Conservation (phyloP, 495 filamentous ascomycete genomes). For the Antarctomyces pellizariae region DNA sequence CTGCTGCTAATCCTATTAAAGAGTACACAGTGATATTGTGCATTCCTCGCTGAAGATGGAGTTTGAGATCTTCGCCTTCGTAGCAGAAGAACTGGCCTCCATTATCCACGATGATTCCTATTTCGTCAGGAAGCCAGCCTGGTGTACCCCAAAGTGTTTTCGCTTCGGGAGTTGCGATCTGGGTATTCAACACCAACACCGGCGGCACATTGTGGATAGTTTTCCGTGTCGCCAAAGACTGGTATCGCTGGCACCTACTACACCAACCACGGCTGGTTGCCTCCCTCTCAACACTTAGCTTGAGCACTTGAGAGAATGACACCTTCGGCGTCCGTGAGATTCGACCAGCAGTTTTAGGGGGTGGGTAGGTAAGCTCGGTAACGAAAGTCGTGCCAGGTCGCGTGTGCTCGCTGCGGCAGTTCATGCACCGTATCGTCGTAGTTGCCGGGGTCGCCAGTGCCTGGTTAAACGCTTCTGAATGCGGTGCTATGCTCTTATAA, state of each 20-base stretch:
- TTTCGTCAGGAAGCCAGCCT: conserved; percentile 77
- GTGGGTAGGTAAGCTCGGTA: conserved; percentile 61
- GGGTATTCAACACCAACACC: conserved; percentile 67
- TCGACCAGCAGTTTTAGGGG: conserved; percentile 19
- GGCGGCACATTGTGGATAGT: conserved; percentile 56
- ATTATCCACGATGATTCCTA: conserved; percentile 60
- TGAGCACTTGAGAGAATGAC: conserved; percentile 62
- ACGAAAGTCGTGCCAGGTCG: conserved; percentile 43
- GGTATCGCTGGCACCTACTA: conserved; percentile 64
- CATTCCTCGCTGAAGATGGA: conserved; percentile 34
- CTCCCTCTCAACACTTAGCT: conserved; percentile 68
- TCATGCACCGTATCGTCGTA: conserved; percentile 49
- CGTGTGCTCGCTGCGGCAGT: conserved; percentile 56
- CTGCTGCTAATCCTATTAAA: conserved; percentile 70
- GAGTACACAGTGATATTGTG: conserved; percentile 69
- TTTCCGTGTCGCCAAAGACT: conserved; percentile 55
- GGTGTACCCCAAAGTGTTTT: conserved; percentile 65
- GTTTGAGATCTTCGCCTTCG: conserved; percentile 63
- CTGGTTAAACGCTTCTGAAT: conserved; percentile 32
- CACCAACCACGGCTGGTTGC: conserved; percentile 75
- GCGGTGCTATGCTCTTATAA: conserved; percentile 35
- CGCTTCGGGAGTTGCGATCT: conserved; percentile 41
- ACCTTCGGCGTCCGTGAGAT: conserved; percentile 28
- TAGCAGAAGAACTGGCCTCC: conserved; percentile 68
- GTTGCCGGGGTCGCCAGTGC: conserved; percentile 29